These are phyloP conservation scores for Secale cereale DNA, from an alignment of 176 grass and related monocot genomes.

Conservation along the genomic window DNA sequence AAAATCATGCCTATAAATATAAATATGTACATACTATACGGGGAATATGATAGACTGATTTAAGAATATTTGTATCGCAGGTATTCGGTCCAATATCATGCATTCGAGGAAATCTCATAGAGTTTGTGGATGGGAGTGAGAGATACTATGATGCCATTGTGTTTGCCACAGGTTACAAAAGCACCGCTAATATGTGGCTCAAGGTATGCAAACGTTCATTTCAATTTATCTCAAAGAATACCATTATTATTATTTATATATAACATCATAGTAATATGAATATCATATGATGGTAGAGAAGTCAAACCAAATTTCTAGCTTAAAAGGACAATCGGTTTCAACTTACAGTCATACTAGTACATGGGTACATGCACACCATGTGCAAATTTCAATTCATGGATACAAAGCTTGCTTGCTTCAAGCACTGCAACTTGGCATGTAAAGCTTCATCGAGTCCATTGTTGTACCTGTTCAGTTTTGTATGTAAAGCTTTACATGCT, in stretches of 20 bases:
- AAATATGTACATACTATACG: neutral
- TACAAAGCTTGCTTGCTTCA: too few relatives aligned
- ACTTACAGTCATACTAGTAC: neutral
- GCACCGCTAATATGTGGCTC: conserved; percentile 51
- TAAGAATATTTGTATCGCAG: conserved; percentile 4
- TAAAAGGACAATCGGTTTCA: neutral
- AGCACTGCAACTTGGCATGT: too few relatives aligned
- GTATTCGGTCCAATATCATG: conserved; percentile 35
- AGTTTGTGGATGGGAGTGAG: conserved; percentile 46
- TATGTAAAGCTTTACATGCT: too few relatives aligned
- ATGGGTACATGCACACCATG: too few relatives aligned
- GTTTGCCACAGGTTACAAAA: conserved; percentile 60
- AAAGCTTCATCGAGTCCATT: too few relatives aligned
- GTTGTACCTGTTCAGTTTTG: too few relatives aligned
- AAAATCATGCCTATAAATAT: neutral
- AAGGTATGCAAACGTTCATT: conserved; percentile 30
- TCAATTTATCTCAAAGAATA: too few relatives aligned
- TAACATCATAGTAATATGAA: neutral
- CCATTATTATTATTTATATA: neutral
- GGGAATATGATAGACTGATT: neutral
- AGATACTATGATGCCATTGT: conserved; percentile 42
- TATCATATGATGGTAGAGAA: neutral
- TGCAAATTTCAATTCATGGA: too few relatives aligned
- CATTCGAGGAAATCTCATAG: conserved; percentile 31
- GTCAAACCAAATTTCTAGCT: neutral